Evolutionary conservation across 345 rosid genomes (phyloP).

Genomic region (Boechera stricta): DNA sequence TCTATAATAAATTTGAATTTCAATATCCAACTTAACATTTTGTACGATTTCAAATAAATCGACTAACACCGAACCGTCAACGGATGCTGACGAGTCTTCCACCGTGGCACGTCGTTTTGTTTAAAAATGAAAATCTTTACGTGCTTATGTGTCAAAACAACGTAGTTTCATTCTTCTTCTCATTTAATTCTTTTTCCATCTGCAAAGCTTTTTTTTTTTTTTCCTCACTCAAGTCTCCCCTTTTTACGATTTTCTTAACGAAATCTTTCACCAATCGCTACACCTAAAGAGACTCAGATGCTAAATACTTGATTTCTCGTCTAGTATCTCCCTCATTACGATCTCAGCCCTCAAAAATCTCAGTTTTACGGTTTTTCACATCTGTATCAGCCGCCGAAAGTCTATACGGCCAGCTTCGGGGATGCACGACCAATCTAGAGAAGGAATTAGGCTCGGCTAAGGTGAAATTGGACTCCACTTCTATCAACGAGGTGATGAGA

Average conservation of each 20-base stretch:
- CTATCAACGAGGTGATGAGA: constrained; percentile 60
- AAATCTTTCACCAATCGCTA: background rate
- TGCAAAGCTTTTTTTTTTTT: background rate
- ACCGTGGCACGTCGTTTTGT: no score
- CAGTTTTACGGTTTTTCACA: constrained; percentile 40
- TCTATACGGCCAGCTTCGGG: constrained; percentile 51
- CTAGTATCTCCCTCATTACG: constrained; percentile 38
- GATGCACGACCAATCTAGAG: constrained; percentile 52
- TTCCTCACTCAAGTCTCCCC: constrained; percentile 2
- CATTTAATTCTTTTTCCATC: background rate
- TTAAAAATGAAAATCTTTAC: no score
- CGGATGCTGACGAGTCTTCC: no score
- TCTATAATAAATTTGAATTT: no score
- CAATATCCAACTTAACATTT: no score
- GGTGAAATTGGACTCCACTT: constrained; percentile 55
- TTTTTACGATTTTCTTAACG: background rate
- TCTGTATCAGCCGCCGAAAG: constrained; percentile 52
- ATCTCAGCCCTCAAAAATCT: constrained; percentile 42
- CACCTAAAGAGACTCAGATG: constrained; percentile 16
- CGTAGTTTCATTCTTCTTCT: no score
- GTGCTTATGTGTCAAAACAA: no score
- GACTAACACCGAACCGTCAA: no score
- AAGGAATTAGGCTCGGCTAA: constrained; percentile 52
- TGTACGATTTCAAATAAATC: no score
- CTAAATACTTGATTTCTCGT: constrained; percentile 34